Evolutionary conservation across 495 filamentous ascomycete species (phyloP).

Genomic region (Lasiosphaeria ovina): DNA sequence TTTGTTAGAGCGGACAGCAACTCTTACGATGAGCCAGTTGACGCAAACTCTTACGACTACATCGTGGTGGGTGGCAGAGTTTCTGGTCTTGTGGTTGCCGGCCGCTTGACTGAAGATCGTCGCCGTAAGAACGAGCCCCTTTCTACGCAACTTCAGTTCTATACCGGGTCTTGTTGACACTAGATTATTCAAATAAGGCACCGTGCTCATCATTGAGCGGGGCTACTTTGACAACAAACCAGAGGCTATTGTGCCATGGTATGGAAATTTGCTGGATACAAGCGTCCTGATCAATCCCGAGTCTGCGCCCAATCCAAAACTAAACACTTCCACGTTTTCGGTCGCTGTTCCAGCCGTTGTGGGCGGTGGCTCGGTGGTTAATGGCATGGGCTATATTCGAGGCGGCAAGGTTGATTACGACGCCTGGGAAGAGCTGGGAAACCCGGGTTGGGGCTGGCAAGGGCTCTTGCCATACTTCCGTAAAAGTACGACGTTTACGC

Average conservation of each 20-base stretch:
- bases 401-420: conserved; percentile 60
- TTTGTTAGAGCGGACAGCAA: not conserved
- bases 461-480: conserved; percentile 44
- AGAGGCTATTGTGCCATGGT: conserved; percentile 26
- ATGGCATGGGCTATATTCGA: conserved; percentile 46
- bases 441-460: conserved; percentile 60
- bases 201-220: conserved; percentile 49
- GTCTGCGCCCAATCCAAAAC: conserved; percentile 24
- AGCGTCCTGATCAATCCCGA: conserved; percentile 26
- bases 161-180: not conserved
- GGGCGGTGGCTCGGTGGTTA: conserved; percentile 43
- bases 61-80: conserved; percentile 43
- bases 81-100: conserved; percentile 46
- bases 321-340: conserved; percentile 25
- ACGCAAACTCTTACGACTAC: conserved; percentile 31
- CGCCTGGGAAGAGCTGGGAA: conserved; percentile 61
- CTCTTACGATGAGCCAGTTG: not conserved
- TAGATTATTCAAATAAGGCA: conserved; percentile 12
- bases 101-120: conserved; percentile 41
- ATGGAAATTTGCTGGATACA: conserved; percentile 19
- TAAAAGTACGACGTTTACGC: conserved; percentile 38
- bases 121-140: conserved; percentile 17
- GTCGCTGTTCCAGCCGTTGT: conserved; percentile 34
- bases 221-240: conserved; percentile 30
- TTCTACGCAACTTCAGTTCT: not conserved